These are phyloP conservation scores for Barnettozyma salicaria DNA, from an alignment of 805 yeast species.

Conservation along the genomic window DNA sequence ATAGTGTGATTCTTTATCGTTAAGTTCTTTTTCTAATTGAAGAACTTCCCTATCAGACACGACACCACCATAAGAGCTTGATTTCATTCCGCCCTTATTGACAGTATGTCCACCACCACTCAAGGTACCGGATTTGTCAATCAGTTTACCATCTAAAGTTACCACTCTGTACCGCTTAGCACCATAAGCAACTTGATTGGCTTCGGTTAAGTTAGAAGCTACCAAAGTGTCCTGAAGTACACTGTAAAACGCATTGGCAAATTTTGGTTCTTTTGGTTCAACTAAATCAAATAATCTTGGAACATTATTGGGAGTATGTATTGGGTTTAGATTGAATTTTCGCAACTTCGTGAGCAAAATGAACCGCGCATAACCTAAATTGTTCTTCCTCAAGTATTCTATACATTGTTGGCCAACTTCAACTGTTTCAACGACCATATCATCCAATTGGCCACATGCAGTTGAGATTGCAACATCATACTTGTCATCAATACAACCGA, in stretches of 20 bases:
- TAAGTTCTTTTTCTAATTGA: constrained; percentile 45
- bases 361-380: constrained; percentile 85
- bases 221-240: constrained; percentile 85
- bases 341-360: constrained; percentile 73
- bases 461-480: constrained; percentile 94
- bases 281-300: constrained; percentile 85
- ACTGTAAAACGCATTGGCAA: constrained; percentile 84
- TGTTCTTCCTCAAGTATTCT: constrained; percentile 73
- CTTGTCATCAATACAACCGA: constrained; percentile 83
- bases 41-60: constrained; percentile 52
- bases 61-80: constrained; percentile 33
- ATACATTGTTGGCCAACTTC: constrained; percentile 72
- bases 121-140: constrained; percentile 92
- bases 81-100: constrained; percentile 72
- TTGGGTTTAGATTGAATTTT: constrained; percentile 48
- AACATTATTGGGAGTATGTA: constrained; percentile 66
- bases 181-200: constrained; percentile 85
- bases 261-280: constrained; percentile 56
- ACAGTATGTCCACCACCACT: constrained; percentile 87
- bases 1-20: constrained; percentile 47
- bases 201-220: constrained; percentile 70
- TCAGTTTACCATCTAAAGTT: constrained; percentile 84
- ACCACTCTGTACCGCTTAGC: constrained; percentile 80
- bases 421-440: constrained; percentile 83
- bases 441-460: constrained; percentile 86